Evolutionary conservation across 495 filamentous ascomycete species (phyloP), one percentile per base, ranked within the genome.

Genomic region (Cetradonia linearis): DNA sequence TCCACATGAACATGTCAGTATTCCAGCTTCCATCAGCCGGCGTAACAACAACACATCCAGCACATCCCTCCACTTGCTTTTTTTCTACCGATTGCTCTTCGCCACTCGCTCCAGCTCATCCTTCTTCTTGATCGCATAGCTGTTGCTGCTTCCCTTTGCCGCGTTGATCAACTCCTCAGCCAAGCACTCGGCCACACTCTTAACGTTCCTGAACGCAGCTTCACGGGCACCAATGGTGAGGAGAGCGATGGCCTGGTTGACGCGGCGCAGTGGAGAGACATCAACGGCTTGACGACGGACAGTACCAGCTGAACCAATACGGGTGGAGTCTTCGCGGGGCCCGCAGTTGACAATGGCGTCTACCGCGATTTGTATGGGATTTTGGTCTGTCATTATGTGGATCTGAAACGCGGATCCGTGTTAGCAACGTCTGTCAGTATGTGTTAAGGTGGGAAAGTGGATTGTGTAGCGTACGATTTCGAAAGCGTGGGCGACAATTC

Each of bases 101-200:
- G 93, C 93, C 73, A 98, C 93, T 87, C 93, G 93, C 86, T 98
- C 93, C 79, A 99, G 76, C 86, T 99, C 94, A 76, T 99, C 93
- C 91, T 99, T 99, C 89, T 99, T 99, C 89, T 99, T 99, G 83
- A 99, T 99, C 65, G 93, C 93, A 74, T 97, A 99, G 65, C 89
- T 95, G 88, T 99, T 99, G 78, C 87, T 92, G 85, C 87, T 91
- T 68, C 93, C 93, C 88, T 99, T 99, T 74, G 94, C 93, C 72
- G 94, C 94, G 83, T 99, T 99, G 85, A 99, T 96, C 72, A 99
- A 84, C 83, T 99, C 93, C 79, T 99, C 93, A 74, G 93, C 91
- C 71, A 98, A 80, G 80, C 93, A 96, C 86, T 98, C 93, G 70
- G 93, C 91, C 66, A 86, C 90, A 73, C 85, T 89, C 89, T 98